Evolutionary conservation across 108 stramenopile species (phyloP).

Genomic region (Fistulifera pelliculosa): DNA sequence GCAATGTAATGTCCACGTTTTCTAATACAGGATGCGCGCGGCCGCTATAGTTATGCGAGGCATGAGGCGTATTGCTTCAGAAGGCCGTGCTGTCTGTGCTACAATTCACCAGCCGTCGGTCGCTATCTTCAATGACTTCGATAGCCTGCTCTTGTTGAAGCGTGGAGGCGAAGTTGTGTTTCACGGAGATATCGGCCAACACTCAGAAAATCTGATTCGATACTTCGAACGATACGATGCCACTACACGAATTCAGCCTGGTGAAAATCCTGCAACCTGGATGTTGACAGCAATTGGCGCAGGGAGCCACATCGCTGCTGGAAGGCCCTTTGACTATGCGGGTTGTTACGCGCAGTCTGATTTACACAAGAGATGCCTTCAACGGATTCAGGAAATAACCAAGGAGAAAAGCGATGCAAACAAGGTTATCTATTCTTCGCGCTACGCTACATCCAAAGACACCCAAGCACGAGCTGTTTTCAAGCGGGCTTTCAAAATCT

Average conservation of each 20-base stretch:
- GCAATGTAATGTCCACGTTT: background rate
- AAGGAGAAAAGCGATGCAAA: conserved; percentile 16
- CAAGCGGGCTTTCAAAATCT: conserved; percentile 35
- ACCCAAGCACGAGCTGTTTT: conserved; percentile 31
- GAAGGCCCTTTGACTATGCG: conserved; percentile 37
- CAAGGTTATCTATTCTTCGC: conserved; percentile 24
- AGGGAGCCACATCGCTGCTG: conserved; percentile 15
- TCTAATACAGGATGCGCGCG: conserved; percentile 35
- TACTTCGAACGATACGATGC: conserved; percentile 48
- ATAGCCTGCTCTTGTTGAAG: conserved; percentile 62
- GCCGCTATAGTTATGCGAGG: conserved; percentile 58
- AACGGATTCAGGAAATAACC: conserved; percentile 21
- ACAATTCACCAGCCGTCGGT: conserved; percentile 85
- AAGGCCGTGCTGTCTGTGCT: conserved; percentile 57
- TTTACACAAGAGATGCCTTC: conserved; percentile 23
- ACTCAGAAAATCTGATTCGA: conserved; percentile 37
- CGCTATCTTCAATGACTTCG: conserved; percentile 72
- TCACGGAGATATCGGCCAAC: conserved; percentile 69
- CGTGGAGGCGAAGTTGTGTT: conserved; percentile 79
- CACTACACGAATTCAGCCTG: conserved; percentile 38
- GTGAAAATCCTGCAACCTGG: conserved; percentile 67
- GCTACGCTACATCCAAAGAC: conserved; percentile 32
- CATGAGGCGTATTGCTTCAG: conserved; percentile 46
- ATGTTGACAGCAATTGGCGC: conserved; percentile 46
- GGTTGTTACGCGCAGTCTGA: conserved; percentile 31